These are phyloP conservation scores for Mucor piriformis DNA, from an alignment of 371 early-diverging fungal genomes.

Conservation along the genomic window DNA sequence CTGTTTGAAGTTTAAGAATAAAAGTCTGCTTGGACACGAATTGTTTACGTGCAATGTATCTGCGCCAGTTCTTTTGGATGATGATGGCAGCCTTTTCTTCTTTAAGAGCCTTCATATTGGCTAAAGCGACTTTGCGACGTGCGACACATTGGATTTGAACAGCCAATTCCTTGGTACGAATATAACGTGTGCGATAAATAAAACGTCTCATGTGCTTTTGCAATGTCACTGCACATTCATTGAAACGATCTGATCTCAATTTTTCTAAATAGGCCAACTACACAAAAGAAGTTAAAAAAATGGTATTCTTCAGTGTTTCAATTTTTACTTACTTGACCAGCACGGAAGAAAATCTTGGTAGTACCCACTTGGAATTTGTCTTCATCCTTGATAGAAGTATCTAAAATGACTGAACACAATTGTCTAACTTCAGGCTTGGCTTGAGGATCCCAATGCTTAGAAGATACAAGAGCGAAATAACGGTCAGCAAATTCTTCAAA, in stretches of 20 bases:
- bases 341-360: slow-evolving; percentile 97
- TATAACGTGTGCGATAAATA: slow-evolving; percentile 73
- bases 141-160: slow-evolving; percentile 64
- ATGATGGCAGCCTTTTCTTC: slow-evolving; percentile 72
- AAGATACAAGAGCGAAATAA: slow-evolving; percentile 86
- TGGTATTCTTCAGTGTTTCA: neutral
- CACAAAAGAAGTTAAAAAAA: neutral
- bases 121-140: slow-evolving; percentile 68
- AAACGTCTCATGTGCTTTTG: slow-evolving; percentile 87
- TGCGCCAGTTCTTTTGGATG: slow-evolving; percentile 77
- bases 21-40: slow-evolving; percentile 48
- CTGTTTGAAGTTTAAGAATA: slow-evolving; percentile 53
- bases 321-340: slow-evolving; percentile 62
- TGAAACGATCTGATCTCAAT: slow-evolving; percentile 79
- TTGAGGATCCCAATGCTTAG: slow-evolving; percentile 63
- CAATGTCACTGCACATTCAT: slow-evolving; percentile 78
- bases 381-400: slow-evolving; percentile 64
- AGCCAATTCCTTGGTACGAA: slow-evolving; percentile 63
- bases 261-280: slow-evolving; percentile 91
- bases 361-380: slow-evolving; percentile 93
- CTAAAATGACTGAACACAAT: slow-evolving; percentile 66
- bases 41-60: slow-evolving; percentile 64
- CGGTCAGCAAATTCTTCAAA: slow-evolving; percentile 94
- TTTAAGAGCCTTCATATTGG: slow-evolving; percentile 55
- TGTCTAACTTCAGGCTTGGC: slow-evolving; percentile 46